Conservation (phyloP, 176 grass and related monocot species). For the Carex kokanica region DNA sequence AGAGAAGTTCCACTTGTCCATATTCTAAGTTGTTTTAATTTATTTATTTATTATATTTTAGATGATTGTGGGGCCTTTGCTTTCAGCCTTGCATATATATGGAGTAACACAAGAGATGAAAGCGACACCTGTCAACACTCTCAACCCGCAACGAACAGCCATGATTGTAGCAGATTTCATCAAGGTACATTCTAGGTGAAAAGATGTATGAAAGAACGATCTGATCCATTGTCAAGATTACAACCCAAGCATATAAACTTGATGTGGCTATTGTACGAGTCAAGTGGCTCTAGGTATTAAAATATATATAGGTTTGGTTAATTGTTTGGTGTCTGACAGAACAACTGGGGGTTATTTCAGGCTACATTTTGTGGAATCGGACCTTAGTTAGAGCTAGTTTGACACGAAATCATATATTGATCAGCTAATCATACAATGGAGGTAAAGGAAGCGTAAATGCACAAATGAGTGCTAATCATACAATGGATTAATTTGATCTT, state of each 20-base stretch:
- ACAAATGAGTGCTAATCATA: not conserved
- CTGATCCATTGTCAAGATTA: conserved; percentile 4
- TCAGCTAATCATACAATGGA: not conserved
- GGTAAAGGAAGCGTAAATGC: not conserved
- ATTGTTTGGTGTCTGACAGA: not conserved
- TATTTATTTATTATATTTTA: conserved; percentile 29
- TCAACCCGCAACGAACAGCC: conserved; percentile 83
- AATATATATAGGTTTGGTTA: not conserved
- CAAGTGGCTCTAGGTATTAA: not conserved
- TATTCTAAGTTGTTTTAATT: not conserved
- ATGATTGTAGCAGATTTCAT: conserved; percentile 85
- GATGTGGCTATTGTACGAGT: not conserved
- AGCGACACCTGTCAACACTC: conserved; percentile 87
- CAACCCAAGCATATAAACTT: not conserved
- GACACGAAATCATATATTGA: not conserved
- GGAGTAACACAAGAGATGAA: conserved; percentile 86
- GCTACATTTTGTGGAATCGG: not conserved
- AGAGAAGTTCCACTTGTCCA: not conserved
- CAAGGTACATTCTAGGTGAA: conserved; percentile 46
- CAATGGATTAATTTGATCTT: not conserved
- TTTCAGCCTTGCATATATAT: conserved; percentile 75
- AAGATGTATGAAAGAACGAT: not conserved
- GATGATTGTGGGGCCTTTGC: conserved; percentile 83
- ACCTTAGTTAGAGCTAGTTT: conserved; percentile 1
- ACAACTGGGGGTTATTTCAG: not conserved